Percentiles rank a stretch among this genome's conserved stretches.
phyloP scores from a whole-genome alignment of 495 filamentous ascomycete genomes.

The Poronia punctata region DNA sequence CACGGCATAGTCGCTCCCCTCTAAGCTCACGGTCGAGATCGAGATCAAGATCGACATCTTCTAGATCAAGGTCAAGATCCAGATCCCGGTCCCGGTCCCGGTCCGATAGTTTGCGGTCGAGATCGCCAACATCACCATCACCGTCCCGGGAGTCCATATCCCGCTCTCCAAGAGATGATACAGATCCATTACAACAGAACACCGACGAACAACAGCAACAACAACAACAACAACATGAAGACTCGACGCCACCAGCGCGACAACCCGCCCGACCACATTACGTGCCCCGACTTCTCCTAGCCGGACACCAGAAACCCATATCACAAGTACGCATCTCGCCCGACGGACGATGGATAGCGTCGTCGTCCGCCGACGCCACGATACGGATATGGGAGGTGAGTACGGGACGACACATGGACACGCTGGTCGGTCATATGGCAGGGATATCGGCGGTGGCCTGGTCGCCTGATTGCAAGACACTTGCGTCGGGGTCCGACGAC shows the following conservation, averaged over 20 bases:
- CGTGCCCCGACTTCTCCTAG: slow-evolving; percentile 38
- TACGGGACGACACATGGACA: slow-evolving; percentile 73
- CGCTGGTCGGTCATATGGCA: slow-evolving; percentile 87
- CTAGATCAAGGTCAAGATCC: slow-evolving; percentile 23
- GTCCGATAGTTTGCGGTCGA: slow-evolving; percentile 28
- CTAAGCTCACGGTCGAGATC: slow-evolving; percentile 25
- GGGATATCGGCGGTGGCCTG: slow-evolving; percentile 87
- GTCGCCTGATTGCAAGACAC: slow-evolving; percentile 75
- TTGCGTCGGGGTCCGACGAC: slow-evolving; percentile 92
- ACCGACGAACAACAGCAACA: too few species aligned
- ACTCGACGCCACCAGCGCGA: slow-evolving; percentile 6
- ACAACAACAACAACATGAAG: slow-evolving; percentile 7
- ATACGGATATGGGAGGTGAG: slow-evolving; percentile 83
- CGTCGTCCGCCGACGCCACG: slow-evolving; percentile 78
- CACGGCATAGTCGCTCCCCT: slow-evolving; percentile 19
- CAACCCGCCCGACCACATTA: slow-evolving; percentile 31
- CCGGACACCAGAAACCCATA: slow-evolving; percentile 70
- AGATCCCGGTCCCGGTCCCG: slow-evolving; percentile 1
- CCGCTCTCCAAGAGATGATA: slow-evolving; percentile 24
- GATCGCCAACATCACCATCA: slow-evolving; percentile 17
- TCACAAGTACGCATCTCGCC: slow-evolving; percentile 88
- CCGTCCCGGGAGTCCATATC: slow-evolving; percentile 18
- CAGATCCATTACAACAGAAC: too few species aligned
- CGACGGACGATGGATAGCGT: slow-evolving; percentile 82
- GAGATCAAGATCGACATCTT: slow-evolving; percentile 20